These are phyloP conservation scores for Talaromyces marneffei DNA, from an alignment of 2,329 filamentous ascomycete species.

Conservation along the genomic window DNA sequence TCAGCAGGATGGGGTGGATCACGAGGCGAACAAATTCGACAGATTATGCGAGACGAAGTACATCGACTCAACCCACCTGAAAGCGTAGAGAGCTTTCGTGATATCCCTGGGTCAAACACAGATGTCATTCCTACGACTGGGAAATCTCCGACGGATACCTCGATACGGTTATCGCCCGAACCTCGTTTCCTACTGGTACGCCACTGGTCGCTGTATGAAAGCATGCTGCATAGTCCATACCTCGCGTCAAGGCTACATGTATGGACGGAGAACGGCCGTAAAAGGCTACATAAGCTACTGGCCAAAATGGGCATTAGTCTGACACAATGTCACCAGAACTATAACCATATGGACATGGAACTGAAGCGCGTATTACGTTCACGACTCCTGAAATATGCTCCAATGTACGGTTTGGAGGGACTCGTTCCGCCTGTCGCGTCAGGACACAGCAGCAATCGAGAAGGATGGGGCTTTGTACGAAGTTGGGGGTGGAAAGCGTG, in stretches of 20 bases:
- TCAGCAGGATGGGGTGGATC: constrained; percentile 72
- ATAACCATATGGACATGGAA: constrained; percentile 98
- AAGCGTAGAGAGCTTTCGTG: constrained; percentile 51
- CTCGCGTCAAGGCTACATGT: constrained; percentile 86
- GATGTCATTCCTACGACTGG: constrained; percentile 88
- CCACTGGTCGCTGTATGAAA: constrained; percentile 97
- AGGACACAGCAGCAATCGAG: constrained; percentile 66
- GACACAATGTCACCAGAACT: constrained; percentile 88
- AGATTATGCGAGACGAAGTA: constrained; percentile 86
- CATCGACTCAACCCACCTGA: constrained; percentile 81
- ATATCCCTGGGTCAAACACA: constrained; percentile 59
- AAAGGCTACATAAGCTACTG: constrained; percentile 84
- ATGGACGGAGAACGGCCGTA: constrained; percentile 85
- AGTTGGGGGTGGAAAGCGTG: constrained; percentile 98
- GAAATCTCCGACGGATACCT: constrained; percentile 80
- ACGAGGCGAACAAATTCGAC: constrained; percentile 75
- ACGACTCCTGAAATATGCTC: constrained; percentile 84
- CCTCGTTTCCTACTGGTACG: constrained; percentile 86
- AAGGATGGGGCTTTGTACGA: constrained; percentile 94
- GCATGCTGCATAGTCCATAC: constrained; percentile 96
- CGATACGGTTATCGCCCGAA: constrained; percentile 87
- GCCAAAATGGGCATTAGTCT: constrained; percentile 98
- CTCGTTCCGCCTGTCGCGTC: constrained; percentile 76
- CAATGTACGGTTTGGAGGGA: constrained; percentile 87
- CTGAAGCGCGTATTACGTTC: constrained; percentile 80